Evolutionary conservation across 176 grass and related monocot genomes (phyloP).

Genomic region (Hordeum marinum): DNA sequence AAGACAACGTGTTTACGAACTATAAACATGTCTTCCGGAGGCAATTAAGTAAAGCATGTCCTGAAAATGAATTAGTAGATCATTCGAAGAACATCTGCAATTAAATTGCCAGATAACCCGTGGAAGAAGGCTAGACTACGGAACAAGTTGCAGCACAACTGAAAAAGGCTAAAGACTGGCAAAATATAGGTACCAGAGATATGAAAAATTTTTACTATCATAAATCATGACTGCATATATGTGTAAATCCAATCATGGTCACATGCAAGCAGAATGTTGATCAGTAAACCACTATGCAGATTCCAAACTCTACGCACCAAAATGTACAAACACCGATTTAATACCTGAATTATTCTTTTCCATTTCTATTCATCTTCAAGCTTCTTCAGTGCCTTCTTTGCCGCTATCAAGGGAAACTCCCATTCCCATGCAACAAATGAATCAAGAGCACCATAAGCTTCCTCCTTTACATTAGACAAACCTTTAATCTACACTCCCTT

Average conservation of each 20-base stretch:
- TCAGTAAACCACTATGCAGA: background rate
- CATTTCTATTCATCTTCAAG: constrained; percentile 89
- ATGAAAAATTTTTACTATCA: background rate
- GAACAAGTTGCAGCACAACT: background rate
- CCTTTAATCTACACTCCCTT: constrained; percentile 54
- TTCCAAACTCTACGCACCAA: background rate
- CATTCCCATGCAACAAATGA: constrained; percentile 97
- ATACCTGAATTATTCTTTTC: constrained; percentile 95
- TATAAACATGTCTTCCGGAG: background rate
- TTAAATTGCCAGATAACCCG: background rate
- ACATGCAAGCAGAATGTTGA: background rate
- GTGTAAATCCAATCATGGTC: background rate
- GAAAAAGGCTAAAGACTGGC: background rate
- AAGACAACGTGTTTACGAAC: background rate
- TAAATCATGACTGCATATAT: background rate
- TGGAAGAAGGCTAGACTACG: background rate
- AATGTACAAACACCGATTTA: background rate
- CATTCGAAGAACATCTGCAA: background rate
- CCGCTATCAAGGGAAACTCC: constrained; percentile 91
- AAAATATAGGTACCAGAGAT: background rate
- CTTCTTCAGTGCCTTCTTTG: constrained; percentile 84
- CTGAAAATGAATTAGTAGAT: background rate
- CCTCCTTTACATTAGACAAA: constrained; percentile 93
- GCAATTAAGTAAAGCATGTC: background rate
- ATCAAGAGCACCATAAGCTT: constrained; percentile 92